Evolutionary conservation across 2,329 filamentous ascomycete species (phyloP), one percentile per base, ranked within the genome.

Genomic region (Penicillium sp.): DNA sequence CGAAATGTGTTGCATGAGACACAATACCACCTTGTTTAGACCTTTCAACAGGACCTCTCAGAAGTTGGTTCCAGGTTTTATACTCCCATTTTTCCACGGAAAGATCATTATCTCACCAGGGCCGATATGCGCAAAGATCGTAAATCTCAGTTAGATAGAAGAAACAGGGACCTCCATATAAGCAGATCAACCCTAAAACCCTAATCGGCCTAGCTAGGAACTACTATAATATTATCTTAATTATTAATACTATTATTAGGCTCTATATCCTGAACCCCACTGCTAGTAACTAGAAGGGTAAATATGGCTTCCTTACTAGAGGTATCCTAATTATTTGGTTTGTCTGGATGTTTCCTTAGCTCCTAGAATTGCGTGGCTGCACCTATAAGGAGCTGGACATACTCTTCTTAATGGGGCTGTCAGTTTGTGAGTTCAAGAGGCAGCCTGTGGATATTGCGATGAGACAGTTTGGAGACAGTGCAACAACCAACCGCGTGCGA

Each of bases 141-240:
- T 21, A 21, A 1, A 21, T 21, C 21, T 21, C 21, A 21, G 21
- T 2, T 21, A 21, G 21, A 21, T 21, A 21, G 21, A 21, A 21
- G 21, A 21, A 21, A 2, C 21, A 21, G 21, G 21, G 21, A 21
- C 21, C 21, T 2, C 21, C 21, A 21, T 21, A 21, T 21, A 21
- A 21, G 21, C 21, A 21, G 21, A 21, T 21, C n/a, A 21, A 21
- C 21, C 21, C 21, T 21, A 21, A 21, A 21, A 21, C 21, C 21
- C 21, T 21, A 21, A 82, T 86, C 17, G 83, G 82, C 15, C 72
- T 86, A 21, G 83, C 83, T 0, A 79, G 84, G 17, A 79, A 76
- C 52, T 69, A 79, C n/a, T 86, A 85, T 70, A 83, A 86, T 62
- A 72, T 85, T 5, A 69, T 73, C 17, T 78, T 79, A 53, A 83